Evolutionary conservation across 805 yeast genomes (phyloP), one percentile per base, ranked within the genome.

Genomic region (Suhomyces vadensis): DNA sequence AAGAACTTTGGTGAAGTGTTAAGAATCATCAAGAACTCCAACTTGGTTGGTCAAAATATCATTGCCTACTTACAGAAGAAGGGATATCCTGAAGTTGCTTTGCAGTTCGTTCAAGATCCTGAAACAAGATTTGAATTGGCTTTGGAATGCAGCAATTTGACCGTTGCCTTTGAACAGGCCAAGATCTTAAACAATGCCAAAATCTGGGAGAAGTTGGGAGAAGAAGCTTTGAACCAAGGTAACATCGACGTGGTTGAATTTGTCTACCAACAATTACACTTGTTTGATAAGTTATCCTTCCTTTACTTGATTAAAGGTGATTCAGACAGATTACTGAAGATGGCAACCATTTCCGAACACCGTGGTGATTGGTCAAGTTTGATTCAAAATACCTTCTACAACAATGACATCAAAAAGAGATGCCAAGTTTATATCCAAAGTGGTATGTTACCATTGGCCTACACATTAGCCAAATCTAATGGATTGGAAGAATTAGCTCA

Each of bases 81-180:
- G 61, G 99, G 99, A 2, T 92, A 85, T 63, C 98, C 99, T 21
- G 99, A 94, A 68, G 83, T 94, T 65, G 99, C 99, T 2, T 76
- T 94, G 50, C 97, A 92, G 66, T 95, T 94, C 61, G 99, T 94
- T 42, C 86, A 90, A 67, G 99, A 94, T 63, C 85, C 98, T 5
- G 96, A 91, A 64, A 88, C 97, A 33, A 81, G 96, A 66, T 92
- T 94, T 58, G 99, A 94, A 56, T 77, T 94, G 56, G 97, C 99
- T 19, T 75, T 94, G 50, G 97, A 94, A 70, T 87, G 96, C 61
- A 92, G 96, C 54, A 87, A 92, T 63, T 75, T 94, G 53, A 77
- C 75, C 10, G 86, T 86, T 51, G 99, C 98, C n/a, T 71, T 87
- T 38, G 83, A 77, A 43, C 96, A 92, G 73, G 98, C 98, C 35